Evolutionary conservation across 202 grass and related monocot species (phyloP), one percentile per base, ranked within the genome.

Genomic region (Schoenoplectus tabernaemontani): DNA sequence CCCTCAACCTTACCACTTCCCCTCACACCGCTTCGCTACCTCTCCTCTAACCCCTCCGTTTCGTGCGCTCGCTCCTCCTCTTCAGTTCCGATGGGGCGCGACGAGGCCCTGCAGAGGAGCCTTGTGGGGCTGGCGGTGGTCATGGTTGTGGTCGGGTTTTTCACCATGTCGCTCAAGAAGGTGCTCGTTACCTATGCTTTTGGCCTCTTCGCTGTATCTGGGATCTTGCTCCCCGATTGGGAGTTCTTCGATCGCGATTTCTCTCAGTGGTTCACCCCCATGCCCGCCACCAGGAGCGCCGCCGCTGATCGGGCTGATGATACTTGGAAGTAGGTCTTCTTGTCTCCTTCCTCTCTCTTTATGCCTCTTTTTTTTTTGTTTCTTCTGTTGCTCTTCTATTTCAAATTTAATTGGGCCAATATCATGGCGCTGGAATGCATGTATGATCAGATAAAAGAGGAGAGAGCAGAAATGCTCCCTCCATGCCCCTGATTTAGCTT

Each of bases 171-270:
- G 72, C 46, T 94, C 41, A 81, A 86, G 86, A 98, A 98, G 84
- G 88, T 93, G 59, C 78, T 86, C 47, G 89, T 74, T 11, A 98
- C 91, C 54, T 98, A 98, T 75, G 82, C 81, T 7, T 92, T 92
- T 64, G 91, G 95, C 4, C 84, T 98, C 73, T 83, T 94, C 50
- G 89, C 85, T 56, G 90, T 98, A 62, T 89, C 89, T 2, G 95
- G 87, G 30, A 89, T 98, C 82, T 88, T 98, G 42, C 84, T 98
- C 17, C 95, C 95, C 7, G 95, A 98, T 85, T 98, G 95, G 95
- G 95, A 98, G 91, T 98, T 90, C 91, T 98, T 98, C 84, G 95
- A 94, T 77, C 87, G 95, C 46, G 91, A 94, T 80, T 98, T 84
- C 84, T 92, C 86, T 53, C 81, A 89, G 83, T 98, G 95, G 95